Evolutionary conservation across 176 grass and related monocot species (phyloP).

Genomic region (Microstegium vimineum): DNA sequence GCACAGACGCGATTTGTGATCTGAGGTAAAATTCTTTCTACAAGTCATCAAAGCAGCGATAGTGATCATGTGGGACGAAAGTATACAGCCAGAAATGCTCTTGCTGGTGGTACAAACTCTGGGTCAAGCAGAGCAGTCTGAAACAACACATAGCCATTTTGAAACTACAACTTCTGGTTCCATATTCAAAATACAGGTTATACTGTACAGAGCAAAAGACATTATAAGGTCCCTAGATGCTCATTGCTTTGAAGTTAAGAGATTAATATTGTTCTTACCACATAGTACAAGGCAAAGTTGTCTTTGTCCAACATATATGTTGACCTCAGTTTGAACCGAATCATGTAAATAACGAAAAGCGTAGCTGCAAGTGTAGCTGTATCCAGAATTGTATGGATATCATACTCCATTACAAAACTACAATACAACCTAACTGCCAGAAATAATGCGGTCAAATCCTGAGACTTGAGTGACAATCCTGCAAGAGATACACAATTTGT

Average conservation of each 20-base stretch:
- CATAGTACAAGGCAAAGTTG: conserved; percentile 86
- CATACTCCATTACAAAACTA: conserved; percentile 99
- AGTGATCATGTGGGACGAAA: neutral
- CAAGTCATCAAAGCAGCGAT: neutral
- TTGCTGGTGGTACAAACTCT: neutral
- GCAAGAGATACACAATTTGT: conserved; percentile 13
- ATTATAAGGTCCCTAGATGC: neutral
- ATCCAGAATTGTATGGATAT: conserved; percentile 97
- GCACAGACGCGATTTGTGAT: neutral
- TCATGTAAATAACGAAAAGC: conserved; percentile 98
- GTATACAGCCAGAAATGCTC: neutral
- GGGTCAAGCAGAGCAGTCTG: neutral
- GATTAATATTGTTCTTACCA: conserved; percentile 58
- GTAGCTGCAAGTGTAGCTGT: conserved; percentile 83
- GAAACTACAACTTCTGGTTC: neutral
- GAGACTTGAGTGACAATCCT: conserved; percentile 95
- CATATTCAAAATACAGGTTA: neutral
- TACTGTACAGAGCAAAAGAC: neutral
- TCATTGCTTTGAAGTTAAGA: neutral
- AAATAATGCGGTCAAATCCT: conserved; percentile 95
- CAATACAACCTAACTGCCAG: conserved; percentile 95
- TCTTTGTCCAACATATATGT: conserved; percentile 97
- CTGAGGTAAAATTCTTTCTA: conserved; percentile 3
- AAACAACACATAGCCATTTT: neutral
- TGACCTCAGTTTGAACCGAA: conserved; percentile 86